Percentiles rank a stretch among this genome's conserved stretches.
Evolutionary conservation across 2,329 filamentous ascomycete genomes (phyloP).

Genomic region (Orbilia oligospora): DNA sequence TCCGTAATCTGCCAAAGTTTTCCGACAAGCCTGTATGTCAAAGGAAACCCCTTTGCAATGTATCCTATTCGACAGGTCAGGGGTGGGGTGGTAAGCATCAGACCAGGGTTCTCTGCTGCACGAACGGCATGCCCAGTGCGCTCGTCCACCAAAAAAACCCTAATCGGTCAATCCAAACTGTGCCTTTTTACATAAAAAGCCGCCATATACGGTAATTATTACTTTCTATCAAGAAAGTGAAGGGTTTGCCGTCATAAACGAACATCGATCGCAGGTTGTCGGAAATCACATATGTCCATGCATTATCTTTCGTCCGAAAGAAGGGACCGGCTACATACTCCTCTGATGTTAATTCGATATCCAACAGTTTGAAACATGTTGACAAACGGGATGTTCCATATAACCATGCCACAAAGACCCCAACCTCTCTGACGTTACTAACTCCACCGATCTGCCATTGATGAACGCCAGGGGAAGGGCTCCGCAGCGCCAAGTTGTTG

Average conservation of each 20-base stretch:
- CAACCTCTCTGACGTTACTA: constrained; percentile 42
- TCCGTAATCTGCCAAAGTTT: constrained; percentile 8
- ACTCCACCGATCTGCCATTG: constrained; percentile 40
- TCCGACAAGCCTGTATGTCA: constrained; percentile 24
- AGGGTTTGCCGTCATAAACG: background rate
- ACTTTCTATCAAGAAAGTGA: constrained; percentile 1
- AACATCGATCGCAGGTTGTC: constrained; percentile 15
- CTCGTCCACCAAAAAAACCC: constrained; percentile 33
- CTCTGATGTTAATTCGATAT: constrained; percentile 1
- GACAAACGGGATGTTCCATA: constrained; percentile 1
- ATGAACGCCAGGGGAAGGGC: constrained; percentile 32
- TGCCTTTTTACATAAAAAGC: constrained; percentile 25
- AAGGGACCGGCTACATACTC: too few species aligned
- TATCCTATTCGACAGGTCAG: constrained; percentile 48
- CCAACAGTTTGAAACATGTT: background rate
- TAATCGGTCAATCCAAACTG: background rate
- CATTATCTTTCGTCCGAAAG: background rate
- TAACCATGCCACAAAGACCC: constrained; percentile 21
- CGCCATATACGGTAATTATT: constrained; percentile 21
- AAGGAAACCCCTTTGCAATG: constrained; percentile 41
- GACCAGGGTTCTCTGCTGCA: constrained; percentile 47
- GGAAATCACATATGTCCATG: constrained; percentile 15
- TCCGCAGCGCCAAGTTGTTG: constrained; percentile 48
- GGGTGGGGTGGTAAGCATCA: constrained; percentile 58
- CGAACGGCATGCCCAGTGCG: constrained; percentile 46